A percentile compares a stretch with the other conserved stretches of the same genome.
phyloP scores from a whole-genome alignment of 1,284 basidiomycete species.

The Pseudozyma pruni region DNA sequence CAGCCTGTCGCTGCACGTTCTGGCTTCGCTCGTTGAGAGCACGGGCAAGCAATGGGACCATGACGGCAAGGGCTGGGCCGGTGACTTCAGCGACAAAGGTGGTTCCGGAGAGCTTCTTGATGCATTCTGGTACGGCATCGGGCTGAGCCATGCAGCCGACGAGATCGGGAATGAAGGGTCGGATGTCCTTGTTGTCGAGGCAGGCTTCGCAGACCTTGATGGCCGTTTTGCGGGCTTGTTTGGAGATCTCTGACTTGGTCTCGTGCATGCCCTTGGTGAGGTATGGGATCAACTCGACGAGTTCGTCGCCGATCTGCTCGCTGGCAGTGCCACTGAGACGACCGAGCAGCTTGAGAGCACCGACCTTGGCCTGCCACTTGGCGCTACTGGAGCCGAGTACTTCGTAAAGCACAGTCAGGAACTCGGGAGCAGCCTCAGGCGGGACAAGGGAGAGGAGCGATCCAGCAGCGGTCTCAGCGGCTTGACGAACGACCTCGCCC shows the following conservation, averaged over 20 bases:
- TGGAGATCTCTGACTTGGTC: constrained; percentile 92
- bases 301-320: constrained; percentile 84
- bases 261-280: constrained; percentile 95
- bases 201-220: constrained; percentile 87
- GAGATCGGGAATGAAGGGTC: constrained; percentile 86
- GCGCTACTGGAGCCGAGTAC: constrained; percentile 78
- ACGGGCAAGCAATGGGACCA: constrained; percentile 90
- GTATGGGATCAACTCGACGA: constrained; percentile 84
- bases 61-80: constrained; percentile 91
- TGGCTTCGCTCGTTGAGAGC: constrained; percentile 95
- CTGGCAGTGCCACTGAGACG: constrained; percentile 78
- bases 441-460: constrained; percentile 85
- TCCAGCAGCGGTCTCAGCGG: constrained; percentile 84
- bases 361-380: constrained; percentile 96
- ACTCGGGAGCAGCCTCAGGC: constrained; percentile 77
- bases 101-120: constrained; percentile 92
- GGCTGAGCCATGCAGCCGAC: constrained; percentile 90
- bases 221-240: constrained; percentile 90
- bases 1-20: constrained; percentile 75
- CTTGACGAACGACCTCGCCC: constrained; percentile 87
- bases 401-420: constrained; percentile 79
- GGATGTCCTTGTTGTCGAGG: constrained; percentile 92
- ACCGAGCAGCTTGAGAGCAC: constrained; percentile 78
- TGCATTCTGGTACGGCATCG: constrained; percentile 82
- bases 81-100: constrained; percentile 98